Conservation (phyloP, 2,329 filamentous ascomycete genomes). For the Bipolaris bicolor region DNA sequence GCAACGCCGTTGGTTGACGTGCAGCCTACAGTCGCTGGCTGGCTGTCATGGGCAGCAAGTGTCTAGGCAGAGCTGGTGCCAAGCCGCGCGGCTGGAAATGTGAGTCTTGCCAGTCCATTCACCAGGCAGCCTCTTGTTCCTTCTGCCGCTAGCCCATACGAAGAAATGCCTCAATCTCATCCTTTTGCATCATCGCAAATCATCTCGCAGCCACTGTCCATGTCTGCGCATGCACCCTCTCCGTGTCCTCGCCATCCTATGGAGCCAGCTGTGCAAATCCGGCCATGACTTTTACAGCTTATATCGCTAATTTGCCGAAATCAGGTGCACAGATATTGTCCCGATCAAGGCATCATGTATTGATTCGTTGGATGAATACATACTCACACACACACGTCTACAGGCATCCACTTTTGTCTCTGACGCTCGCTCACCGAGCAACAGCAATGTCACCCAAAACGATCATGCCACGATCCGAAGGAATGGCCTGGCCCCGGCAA, state of each 20-base stretch:
- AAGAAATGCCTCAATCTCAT: constrained; percentile 26
- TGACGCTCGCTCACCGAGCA: not conserved
- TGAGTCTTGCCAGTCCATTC: constrained; percentile 23
- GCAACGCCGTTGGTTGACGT: constrained; percentile 24
- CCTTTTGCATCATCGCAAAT: constrained; percentile 22
- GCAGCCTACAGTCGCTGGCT: constrained; percentile 1
- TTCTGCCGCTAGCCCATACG: constrained; percentile 17
- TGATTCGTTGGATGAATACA: constrained; percentile 15
- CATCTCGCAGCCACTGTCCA: constrained; percentile 13
- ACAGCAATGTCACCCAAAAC: not conserved
- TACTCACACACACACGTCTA: not conserved
- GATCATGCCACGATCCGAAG: constrained; percentile 7
- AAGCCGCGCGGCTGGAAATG: constrained; percentile 18
- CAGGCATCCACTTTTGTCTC: constrained; percentile 1
- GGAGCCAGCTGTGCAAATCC: constrained; percentile 18
- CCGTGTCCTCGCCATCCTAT: constrained; percentile 1
- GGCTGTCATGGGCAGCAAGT: constrained; percentile 8
- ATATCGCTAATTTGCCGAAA: constrained; percentile 15
- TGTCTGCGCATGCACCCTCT: constrained; percentile 11
- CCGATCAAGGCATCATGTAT: constrained; percentile 1
- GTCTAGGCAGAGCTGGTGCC: constrained; percentile 19
- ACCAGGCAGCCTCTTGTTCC: constrained; percentile 10
- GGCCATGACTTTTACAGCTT: constrained; percentile 11
- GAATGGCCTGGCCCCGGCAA: constrained; percentile 15
- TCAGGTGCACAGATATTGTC: constrained; percentile 15